Conservation (phyloP, 345 rosid species). For the Eucalyptus camaldulensis region DNA sequence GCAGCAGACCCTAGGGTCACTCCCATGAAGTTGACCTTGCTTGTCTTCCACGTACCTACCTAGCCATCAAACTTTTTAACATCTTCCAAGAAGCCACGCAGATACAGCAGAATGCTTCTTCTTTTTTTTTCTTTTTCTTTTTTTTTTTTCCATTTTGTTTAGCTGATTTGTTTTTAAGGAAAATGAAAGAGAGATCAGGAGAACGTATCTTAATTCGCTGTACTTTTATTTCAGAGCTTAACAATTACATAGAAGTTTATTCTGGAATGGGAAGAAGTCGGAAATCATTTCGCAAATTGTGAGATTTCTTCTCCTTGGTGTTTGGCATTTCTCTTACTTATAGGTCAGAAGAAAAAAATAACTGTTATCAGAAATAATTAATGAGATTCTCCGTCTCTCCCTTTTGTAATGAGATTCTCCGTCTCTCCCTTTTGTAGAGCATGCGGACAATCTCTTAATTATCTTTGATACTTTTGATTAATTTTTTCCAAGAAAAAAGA, state of each 20-base stretch:
- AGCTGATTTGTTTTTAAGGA: no score
- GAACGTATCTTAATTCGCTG: background rate
- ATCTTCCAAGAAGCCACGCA: background rate
- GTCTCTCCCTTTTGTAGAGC: background rate
- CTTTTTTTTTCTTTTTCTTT: no score
- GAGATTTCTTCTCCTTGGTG: background rate
- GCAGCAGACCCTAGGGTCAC: background rate
- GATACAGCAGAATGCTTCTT: background rate
- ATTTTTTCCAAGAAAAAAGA: no score
- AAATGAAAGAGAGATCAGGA: background rate
- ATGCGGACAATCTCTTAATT: background rate
- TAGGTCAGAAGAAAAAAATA: background rate
- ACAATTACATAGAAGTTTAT: background rate
- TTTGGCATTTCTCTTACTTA: background rate
- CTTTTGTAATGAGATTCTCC: background rate
- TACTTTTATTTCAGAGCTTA: background rate
- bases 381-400: background rate
- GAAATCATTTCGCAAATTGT: background rate
- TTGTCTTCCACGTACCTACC: background rate
- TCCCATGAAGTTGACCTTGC: background rate
- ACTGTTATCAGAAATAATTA: background rate
- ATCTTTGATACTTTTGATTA: background rate
- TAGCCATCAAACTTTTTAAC: background rate
- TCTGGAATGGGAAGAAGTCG: background rate
- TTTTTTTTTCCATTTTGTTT: background rate